Conservation (phyloP, 129 eudicot genomes). For the Gnaphalium uliginosum region DNA sequence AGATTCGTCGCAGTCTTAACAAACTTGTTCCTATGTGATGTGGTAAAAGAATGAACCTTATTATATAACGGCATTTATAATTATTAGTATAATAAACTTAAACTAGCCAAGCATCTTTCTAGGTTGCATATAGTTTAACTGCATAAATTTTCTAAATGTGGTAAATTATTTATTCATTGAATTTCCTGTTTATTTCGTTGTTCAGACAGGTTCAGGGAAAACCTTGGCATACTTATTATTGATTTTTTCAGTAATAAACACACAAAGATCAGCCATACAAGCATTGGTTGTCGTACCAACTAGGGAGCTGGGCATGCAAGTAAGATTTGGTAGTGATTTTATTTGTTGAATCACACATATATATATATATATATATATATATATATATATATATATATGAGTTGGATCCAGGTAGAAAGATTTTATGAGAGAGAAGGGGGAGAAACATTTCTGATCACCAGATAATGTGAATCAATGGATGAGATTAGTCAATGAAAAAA, state of each 20-base stretch:
- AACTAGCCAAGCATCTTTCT: neutral
- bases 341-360: neutral
- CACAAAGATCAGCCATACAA: slow-evolving; percentile 76
- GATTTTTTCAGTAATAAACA: slow-evolving; percentile 63
- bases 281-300: slow-evolving; percentile 93
- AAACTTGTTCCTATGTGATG: neutral
- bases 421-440: too few species aligned
- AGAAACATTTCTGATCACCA: too few species aligned
- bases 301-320: slow-evolving; percentile 96
- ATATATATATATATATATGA: too few species aligned
- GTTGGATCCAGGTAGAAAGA: too few species aligned
- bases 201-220: slow-evolving; percentile 97
- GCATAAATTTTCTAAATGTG: neutral
- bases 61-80: neutral
- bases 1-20: neutral
- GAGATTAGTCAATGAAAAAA: too few species aligned
- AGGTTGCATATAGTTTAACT: slow-evolving; percentile 5
- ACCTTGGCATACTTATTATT: slow-evolving; percentile 80
- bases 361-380: too few species aligned
- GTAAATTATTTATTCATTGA: neutral
- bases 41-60: neutral
- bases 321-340: slow-evolving; percentile 32
- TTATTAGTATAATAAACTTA: neutral
- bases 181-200: slow-evolving; percentile 23
- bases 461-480: too few species aligned